phyloP scores from a whole-genome alignment of 305 asterid species.

The Vinca major region DNA sequence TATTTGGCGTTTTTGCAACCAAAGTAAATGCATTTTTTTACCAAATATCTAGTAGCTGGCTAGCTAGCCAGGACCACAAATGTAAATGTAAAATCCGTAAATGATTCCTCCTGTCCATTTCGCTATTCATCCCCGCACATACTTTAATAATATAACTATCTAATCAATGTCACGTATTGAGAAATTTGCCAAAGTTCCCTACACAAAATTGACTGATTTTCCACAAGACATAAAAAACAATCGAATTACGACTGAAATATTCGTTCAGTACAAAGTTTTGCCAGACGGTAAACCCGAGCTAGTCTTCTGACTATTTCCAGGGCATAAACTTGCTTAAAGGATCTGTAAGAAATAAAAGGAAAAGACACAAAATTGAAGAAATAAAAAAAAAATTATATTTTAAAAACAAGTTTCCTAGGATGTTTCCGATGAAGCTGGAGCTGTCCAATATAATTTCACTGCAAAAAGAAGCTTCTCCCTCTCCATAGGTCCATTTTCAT shows the following conservation, averaged over 20 bases:
- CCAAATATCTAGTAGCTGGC: neutral
- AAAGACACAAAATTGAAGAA: neutral
- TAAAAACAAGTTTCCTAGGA: neutral
- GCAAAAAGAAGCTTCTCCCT: constrained; percentile 52
- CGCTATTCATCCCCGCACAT: too few species aligned
- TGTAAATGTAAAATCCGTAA: too few species aligned
- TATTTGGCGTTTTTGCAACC: neutral
- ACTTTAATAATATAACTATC: too few species aligned
- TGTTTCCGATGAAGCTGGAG: constrained; percentile 27
- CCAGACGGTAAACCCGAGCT: neutral
- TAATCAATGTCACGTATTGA: too few species aligned
- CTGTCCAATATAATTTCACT: constrained; percentile 43
- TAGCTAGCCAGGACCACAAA: neutral
- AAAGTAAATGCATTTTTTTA: neutral
- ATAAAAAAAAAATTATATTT: neutral
- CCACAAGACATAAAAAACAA: too few species aligned
- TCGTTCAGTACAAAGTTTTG: neutral
- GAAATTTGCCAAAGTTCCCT: too few species aligned
- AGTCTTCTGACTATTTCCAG: neutral
- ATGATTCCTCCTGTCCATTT: too few species aligned
- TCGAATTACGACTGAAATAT: neutral
- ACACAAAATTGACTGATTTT: too few species aligned
- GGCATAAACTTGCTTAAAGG: neutral
- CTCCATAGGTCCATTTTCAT: constrained; percentile 48
- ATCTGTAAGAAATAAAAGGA: constrained; percentile 2